Conservation (phyloP, 2,329 filamentous ascomycete species). For the Myriosclerotinia duriaeana region DNA sequence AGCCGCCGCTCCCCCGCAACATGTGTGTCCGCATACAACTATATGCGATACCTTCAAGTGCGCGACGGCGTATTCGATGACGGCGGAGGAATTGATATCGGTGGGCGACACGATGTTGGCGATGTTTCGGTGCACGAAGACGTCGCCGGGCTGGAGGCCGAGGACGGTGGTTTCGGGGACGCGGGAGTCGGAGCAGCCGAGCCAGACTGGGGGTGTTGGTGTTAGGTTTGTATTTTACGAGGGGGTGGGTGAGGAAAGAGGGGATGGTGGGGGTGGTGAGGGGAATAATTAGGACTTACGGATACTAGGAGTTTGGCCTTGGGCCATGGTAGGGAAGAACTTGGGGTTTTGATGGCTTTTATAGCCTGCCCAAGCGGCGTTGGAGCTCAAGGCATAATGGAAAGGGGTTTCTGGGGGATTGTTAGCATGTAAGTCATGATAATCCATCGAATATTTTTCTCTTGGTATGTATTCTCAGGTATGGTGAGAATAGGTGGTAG, state of each 20-base stretch:
- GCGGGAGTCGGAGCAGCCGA: constrained; percentile 83
- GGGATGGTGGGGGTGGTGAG: not conserved
- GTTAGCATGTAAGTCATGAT: not conserved
- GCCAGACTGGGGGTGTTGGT: constrained; percentile 59
- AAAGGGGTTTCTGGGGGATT: constrained; percentile 43
- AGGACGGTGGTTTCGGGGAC: constrained; percentile 81
- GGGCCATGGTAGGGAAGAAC: constrained; percentile 67
- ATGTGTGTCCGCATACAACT: constrained; percentile 67
- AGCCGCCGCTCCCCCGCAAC: constrained; percentile 65
- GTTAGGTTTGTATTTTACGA: not conserved
- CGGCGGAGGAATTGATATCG: constrained; percentile 72
- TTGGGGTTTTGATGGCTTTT: constrained; percentile 65
- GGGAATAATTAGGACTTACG: constrained; percentile 45
- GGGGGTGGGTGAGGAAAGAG: not conserved
- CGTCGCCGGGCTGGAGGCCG: constrained; percentile 75
- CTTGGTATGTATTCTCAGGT: not conserved
- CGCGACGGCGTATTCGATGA: constrained; percentile 76
- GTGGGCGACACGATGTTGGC: constrained; percentile 76
- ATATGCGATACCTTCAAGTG: constrained; percentile 71
- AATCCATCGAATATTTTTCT: not conserved
- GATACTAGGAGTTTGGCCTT: constrained; percentile 65
- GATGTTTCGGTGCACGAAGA: constrained; percentile 90
- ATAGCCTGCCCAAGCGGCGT: constrained; percentile 68
- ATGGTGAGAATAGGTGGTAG: not conserved
- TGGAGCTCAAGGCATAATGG: constrained; percentile 63